These are phyloP conservation scores for Berberis vulgaris DNA, from an alignment of 164 flowering plant species.

Conservation along the genomic window DNA sequence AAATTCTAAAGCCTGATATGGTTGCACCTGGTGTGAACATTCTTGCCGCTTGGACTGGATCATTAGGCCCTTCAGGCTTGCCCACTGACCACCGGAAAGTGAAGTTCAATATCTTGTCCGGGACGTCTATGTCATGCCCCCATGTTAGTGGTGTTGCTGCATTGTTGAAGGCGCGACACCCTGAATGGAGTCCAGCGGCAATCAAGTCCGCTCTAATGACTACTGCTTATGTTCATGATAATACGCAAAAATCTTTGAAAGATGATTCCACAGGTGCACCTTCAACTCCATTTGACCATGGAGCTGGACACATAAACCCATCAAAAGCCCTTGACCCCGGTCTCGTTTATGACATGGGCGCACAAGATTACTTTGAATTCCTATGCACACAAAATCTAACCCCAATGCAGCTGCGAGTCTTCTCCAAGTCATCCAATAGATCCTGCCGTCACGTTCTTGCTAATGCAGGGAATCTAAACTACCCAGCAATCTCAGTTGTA, in stretches of 20 bases:
- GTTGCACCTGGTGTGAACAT: slow-evolving; percentile 34
- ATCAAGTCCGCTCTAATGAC: slow-evolving; percentile 36
- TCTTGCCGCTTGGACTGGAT: slow-evolving; percentile 29
- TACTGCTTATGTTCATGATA: slow-evolving; percentile 27
- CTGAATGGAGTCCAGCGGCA: slow-evolving; percentile 32
- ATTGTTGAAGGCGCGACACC: slow-evolving; percentile 28
- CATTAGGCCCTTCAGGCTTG: slow-evolving; percentile 17
- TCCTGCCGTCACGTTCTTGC: too few relatives aligned
- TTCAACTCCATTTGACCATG: background rate
- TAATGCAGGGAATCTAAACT: too few relatives aligned
- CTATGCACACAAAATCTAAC: background rate
- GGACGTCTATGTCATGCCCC: slow-evolving; percentile 41
- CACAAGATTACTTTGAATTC: background rate
- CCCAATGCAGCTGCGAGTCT: background rate
- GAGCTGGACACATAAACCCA: background rate
- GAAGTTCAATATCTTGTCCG: slow-evolving; percentile 25
- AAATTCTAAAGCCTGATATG: slow-evolving; percentile 29
- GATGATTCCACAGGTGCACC: background rate
- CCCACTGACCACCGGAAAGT: slow-evolving; percentile 18
- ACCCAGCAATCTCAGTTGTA: too few relatives aligned
- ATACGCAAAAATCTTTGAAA: slow-evolving; percentile 8
- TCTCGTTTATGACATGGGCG: background rate
- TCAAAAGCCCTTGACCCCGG: background rate
- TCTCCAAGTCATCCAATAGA: too few relatives aligned
- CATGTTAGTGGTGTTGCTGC: slow-evolving; percentile 37